phyloP scores from a whole-genome alignment of 2,329 filamentous ascomycete genomes.

The Colletotrichum coccodes region DNA sequence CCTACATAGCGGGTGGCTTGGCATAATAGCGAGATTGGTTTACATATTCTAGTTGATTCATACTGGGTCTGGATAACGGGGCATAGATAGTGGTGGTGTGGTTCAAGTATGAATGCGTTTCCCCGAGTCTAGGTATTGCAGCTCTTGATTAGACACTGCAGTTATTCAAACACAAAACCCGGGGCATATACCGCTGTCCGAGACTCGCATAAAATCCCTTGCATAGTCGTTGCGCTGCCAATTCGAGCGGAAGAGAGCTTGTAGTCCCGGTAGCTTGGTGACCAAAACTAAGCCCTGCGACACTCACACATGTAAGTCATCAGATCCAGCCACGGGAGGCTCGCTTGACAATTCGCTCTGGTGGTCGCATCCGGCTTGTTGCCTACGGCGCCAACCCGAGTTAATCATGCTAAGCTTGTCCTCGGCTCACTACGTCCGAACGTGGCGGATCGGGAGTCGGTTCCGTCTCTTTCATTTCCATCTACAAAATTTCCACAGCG shows the following conservation, averaged over 20 bases:
- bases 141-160: not conserved
- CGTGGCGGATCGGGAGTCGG: not conserved
- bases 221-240: not conserved
- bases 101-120: too few relatives aligned
- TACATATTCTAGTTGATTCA: not conserved
- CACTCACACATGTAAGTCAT: not conserved
- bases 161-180: not conserved
- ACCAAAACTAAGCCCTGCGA: not conserved
- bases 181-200: not conserved
- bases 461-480: not conserved
- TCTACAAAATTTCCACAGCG: not conserved
- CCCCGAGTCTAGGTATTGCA: accelerated
- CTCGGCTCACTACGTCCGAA: too few relatives aligned
- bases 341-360: not conserved
- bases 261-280: not conserved
- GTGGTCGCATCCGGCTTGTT: not conserved
- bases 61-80: too few relatives aligned
- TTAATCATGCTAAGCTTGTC: not conserved
- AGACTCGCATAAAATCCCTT: not conserved
- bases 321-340: not conserved
- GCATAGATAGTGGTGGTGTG: not conserved
- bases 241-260: not conserved
- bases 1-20: slow-evolving; percentile 3
- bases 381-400: not conserved
- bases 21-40: slow-evolving; percentile 5